phyloP scores from a whole-genome alignment of 352 stramenopile genomes.

The Phytophthora syringae region DNA sequence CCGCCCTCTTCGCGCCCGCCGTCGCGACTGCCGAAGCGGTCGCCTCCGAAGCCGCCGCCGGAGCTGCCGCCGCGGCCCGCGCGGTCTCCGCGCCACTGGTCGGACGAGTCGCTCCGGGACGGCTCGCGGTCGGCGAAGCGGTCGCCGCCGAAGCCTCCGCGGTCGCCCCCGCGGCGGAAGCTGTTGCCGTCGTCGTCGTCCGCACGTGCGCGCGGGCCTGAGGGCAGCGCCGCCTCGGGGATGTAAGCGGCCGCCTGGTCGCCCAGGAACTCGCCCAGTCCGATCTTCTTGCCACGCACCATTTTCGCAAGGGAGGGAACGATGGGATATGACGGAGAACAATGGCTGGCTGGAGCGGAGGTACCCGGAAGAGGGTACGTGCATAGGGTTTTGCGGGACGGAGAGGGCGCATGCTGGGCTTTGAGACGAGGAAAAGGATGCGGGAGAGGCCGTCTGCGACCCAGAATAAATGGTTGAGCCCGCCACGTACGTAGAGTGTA shows the following conservation, averaged over 20 bases:
- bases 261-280: constrained; percentile 76
- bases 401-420: too few species aligned
- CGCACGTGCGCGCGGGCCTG: constrained; percentile 50
- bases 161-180: too few species aligned
- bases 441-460: neutral
- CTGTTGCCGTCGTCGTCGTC: constrained; percentile 60
- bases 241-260: constrained; percentile 68
- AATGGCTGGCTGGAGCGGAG: constrained; percentile 29
- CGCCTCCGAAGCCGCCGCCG: constrained; percentile 39
- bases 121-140: constrained; percentile 52
- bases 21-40: too few species aligned
- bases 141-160: constrained; percentile 50
- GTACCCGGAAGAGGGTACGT: too few species aligned
- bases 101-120: constrained; percentile 53
- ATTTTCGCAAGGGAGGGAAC: constrained; percentile 3
- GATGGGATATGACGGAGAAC: constrained; percentile 20
- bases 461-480: neutral
- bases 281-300: constrained; percentile 74
- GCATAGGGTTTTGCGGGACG: too few species aligned
- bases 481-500: constrained; percentile 9
- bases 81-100: constrained; percentile 62
- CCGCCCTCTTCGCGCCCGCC: too few species aligned
- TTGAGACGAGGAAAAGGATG: too few species aligned
- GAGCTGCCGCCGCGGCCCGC: too few species aligned
- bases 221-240: constrained; percentile 63